A percentile compares a stretch with the other conserved stretches of the same genome.
These are phyloP conservation scores for Phanerodontia chrysosporium DNA, from an alignment of 768 basidiomycete genomes.

Conservation along the genomic window DNA sequence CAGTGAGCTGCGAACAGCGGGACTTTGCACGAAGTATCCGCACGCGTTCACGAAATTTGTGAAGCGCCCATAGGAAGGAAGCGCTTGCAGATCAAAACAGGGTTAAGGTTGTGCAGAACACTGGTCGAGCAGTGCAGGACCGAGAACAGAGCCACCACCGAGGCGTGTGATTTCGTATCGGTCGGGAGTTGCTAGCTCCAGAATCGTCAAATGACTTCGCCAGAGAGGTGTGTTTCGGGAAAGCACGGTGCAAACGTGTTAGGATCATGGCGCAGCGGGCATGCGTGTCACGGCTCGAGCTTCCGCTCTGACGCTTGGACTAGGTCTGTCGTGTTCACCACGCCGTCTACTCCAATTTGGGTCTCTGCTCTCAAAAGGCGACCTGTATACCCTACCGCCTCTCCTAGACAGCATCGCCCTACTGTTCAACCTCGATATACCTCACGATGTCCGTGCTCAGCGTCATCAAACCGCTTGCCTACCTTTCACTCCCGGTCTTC, in stretches of 20 bases:
- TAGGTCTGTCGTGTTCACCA: constrained; percentile 4
- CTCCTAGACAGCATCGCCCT: not conserved
- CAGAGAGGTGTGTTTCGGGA: not conserved
- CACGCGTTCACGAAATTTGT: constrained; percentile 2
- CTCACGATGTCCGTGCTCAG: constrained; percentile 58
- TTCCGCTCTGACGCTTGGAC: not conserved
- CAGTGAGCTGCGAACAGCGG: not conserved
- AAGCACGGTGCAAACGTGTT: not conserved
- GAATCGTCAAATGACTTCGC: not conserved
- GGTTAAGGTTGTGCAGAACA: not conserved
- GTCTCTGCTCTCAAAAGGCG: constrained; percentile 6
- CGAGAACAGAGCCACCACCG: no score
- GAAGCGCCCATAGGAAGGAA: not conserved
- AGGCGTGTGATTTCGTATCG: no score
- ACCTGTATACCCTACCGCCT: not conserved
- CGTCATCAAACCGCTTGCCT: constrained; percentile 68
- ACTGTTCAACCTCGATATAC: not conserved
- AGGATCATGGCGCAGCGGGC: not conserved
- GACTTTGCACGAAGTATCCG: no score
- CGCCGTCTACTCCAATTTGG: constrained; percentile 1
- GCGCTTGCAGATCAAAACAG: not conserved
- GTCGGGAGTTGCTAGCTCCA: no score
- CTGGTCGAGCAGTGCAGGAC: not conserved
- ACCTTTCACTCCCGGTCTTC: constrained; percentile 69
- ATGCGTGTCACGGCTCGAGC: constrained; percentile 6